Evolutionary conservation across 305 asterid genomes (phyloP).

Genomic region (Fraxinus sp.): DNA sequence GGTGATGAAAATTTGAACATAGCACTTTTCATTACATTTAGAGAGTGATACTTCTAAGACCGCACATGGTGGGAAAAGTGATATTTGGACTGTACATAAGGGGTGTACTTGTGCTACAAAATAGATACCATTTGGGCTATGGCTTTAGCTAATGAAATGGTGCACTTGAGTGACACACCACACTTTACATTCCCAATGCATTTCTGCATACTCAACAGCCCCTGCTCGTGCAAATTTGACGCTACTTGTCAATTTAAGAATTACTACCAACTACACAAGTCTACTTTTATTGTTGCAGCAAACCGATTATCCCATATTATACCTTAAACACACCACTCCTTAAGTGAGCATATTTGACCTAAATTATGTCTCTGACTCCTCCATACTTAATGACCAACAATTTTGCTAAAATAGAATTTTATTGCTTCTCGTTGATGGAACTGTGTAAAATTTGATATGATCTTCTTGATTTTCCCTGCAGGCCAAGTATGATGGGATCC

Average conservation of each 20-base stretch:
- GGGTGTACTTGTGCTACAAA: not conserved
- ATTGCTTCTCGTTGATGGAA: not conserved
- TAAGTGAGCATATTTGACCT: not conserved
- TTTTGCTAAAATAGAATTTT: not conserved
- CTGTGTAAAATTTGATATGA: conserved; percentile 6
- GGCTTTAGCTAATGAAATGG: not conserved
- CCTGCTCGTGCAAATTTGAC: not conserved
- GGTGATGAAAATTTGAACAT: not conserved
- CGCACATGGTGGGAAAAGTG: not conserved
- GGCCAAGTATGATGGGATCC: conserved; percentile 50
- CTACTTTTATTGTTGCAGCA: not conserved
- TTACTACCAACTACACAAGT: not conserved
- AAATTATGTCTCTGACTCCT: not conserved
- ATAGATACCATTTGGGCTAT: conserved; percentile 7
- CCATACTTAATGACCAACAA: not conserved
- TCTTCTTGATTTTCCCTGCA: conserved; percentile 37
- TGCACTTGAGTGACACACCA: not conserved
- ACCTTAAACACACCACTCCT: not conserved
- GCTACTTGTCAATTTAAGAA: not conserved
- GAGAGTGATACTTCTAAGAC: not conserved
- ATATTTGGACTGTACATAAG: not conserved
- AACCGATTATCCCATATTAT: not conserved
- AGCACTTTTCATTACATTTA: not conserved
- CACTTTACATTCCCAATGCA: not conserved
- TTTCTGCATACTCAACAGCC: not conserved